Percentiles rank a stretch among this genome's conserved stretches.
These are phyloP conservation scores for Pleurotus giganteus DNA, from an alignment of 768 basidiomycete genomes.

Conservation along the genomic window DNA sequence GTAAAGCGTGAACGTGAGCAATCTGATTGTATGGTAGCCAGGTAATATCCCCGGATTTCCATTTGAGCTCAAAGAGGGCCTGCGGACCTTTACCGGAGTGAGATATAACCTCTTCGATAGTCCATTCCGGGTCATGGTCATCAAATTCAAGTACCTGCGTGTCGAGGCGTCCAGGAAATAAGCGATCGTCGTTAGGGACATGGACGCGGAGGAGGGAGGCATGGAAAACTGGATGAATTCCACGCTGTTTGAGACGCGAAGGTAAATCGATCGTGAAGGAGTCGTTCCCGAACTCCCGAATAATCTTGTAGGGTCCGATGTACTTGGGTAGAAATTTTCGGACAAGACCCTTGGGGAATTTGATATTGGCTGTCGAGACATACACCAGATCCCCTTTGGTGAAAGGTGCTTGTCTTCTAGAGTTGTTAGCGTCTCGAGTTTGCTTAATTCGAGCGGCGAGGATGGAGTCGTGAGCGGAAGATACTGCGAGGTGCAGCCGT, in stretches of 20 bases:
- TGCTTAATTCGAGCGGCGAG: conserved; percentile 13
- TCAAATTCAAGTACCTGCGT: conserved; percentile 16
- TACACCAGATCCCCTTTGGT: conserved; percentile 4
- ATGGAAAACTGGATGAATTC: conserved; percentile 30
- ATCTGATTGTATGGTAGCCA: conserved; percentile 29
- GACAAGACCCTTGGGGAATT: conserved; percentile 19
- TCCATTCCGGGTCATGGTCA: conserved; percentile 15
- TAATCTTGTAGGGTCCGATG: conserved; percentile 22
- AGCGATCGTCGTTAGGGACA: conserved; percentile 23
- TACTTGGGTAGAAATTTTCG: conserved; percentile 31
- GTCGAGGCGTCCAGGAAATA: conserved; percentile 28
- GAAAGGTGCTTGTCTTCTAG: conserved; percentile 8
- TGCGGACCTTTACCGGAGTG: conserved; percentile 23
- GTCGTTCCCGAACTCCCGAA: conserved; percentile 10
- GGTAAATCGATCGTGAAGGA: conserved; percentile 12
- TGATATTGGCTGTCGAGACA: conserved; percentile 24
- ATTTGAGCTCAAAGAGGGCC: conserved; percentile 28
- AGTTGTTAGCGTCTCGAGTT: conserved; percentile 5
- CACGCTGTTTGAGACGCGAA: conserved; percentile 13
- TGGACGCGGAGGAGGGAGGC: conserved; percentile 22
- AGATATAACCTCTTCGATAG: conserved; percentile 19
- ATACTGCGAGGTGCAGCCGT: conserved; percentile 15
- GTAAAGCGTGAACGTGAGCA: neutral
- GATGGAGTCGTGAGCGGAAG: conserved; percentile 29
- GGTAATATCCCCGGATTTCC: conserved; percentile 31